Evolutionary conservation across 2,329 filamentous ascomycete genomes (phyloP), one percentile per base, ranked within the genome.

Genomic region (Aureobasidium mangrovei): DNA sequence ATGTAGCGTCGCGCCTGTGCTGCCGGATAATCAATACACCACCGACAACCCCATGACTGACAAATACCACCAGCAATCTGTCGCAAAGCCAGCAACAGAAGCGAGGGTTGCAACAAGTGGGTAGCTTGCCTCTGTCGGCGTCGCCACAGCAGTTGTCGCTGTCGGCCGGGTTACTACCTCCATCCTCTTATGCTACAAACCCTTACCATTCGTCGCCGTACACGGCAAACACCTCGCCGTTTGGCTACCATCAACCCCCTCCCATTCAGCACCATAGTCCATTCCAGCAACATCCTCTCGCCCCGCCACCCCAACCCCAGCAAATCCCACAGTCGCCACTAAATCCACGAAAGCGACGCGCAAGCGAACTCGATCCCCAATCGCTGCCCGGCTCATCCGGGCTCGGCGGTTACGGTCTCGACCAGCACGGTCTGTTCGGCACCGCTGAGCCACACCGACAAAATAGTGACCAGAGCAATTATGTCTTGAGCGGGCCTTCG

Each of bases 211-310:
- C 46, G 10, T 72, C 63, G 72, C 65, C 59, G 61, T 72, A 60
- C 72, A 74, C 59, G 69, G 71, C 33, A 69, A 69, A 43, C 58
- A 60, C 54, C 54, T 62, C 33, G 60, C 61, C 53, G 53, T 53
- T 56, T 43, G 61, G 33, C 59, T 59, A 61, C 56, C 65, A 32
- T 44, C 49, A 36, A 26, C 55, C 39, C 49, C 38, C 29, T 48
- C 53, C 28, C 7, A 35, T 48, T 48, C 43, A 35, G 56, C 53
- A 52, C 28, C 56, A 67, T 64, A 58, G 74, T 71, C 65, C 66
- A 68, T 54, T 44, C 69, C 70, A 31, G 67, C 67, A 53, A 71
- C 63, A 73, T 64, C 58, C 63, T 72, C 60, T 72, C 73, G 60
- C 70, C 69, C 32, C 69, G 69, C 41, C 58, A 60, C 53, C 58